Evolutionary conservation across 2,329 filamentous ascomycete genomes (phyloP).

Genomic region (Phialemonium atrogriseum): DNA sequence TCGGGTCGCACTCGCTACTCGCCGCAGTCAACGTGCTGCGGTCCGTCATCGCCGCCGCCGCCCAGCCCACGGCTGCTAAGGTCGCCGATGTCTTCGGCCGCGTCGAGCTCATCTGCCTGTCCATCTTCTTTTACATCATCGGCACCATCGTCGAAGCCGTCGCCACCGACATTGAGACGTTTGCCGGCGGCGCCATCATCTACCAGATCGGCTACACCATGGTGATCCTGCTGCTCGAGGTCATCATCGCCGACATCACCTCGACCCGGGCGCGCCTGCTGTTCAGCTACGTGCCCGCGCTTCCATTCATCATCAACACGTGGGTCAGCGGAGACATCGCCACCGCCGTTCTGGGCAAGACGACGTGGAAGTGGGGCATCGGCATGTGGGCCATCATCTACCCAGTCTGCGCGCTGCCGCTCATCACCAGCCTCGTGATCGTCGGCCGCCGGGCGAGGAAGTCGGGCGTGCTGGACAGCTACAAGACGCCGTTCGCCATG

Average conservation of each 20-base stretch:
- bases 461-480: constrained; percentile 33
- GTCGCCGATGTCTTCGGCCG: constrained; percentile 58
- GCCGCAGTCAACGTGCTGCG: constrained; percentile 50
- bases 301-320: constrained; percentile 55
- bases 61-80: constrained; percentile 48
- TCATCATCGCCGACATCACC: constrained; percentile 56
- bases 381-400: constrained; percentile 60
- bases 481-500: constrained; percentile 22
- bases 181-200: constrained; percentile 48
- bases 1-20: constrained; percentile 43
- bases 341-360: constrained; percentile 34
- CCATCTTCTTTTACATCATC: constrained; percentile 52
- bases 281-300: constrained; percentile 55
- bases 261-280: constrained; percentile 54
- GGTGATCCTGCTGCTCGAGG: constrained; percentile 52
- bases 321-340: constrained; percentile 55
- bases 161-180: constrained; percentile 38
- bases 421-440: constrained; percentile 42
- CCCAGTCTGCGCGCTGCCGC: constrained; percentile 46
- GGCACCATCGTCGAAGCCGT: constrained; percentile 50
- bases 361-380: constrained; percentile 54
- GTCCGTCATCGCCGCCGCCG: constrained; percentile 50
- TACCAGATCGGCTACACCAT: constrained; percentile 58
- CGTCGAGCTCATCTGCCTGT: constrained; percentile 47
- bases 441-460: constrained; percentile 44